These are phyloP conservation scores for Mangifera indica DNA, from an alignment of 345 rosid genomes.

Conservation along the genomic window DNA sequence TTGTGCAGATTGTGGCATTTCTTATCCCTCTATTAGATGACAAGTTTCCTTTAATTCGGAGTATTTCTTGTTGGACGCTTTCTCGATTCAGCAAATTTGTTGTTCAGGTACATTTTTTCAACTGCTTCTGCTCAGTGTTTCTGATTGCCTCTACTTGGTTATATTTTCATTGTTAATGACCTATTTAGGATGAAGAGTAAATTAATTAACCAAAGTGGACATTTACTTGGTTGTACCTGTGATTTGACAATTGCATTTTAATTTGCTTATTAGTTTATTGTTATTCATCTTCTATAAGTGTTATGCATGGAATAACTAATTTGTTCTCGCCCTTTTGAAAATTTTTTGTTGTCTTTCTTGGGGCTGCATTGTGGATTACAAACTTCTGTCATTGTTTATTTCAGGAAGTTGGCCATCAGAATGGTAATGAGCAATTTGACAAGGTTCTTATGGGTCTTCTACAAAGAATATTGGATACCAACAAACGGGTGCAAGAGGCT, in stretches of 20 bases:
- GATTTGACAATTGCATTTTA: too few species aligned
- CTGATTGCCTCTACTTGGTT: not conserved
- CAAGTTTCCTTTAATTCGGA: constrained; percentile 84
- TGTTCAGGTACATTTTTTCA: constrained; percentile 61
- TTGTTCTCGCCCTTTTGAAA: constrained; percentile 8
- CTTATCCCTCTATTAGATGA: constrained; percentile 93
- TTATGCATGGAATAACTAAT: not conserved
- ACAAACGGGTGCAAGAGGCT: constrained; percentile 98
- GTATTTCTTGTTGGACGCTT: constrained; percentile 97
- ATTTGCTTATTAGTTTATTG: too few species aligned
- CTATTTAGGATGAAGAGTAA: not conserved
- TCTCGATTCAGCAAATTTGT: constrained; percentile 96
- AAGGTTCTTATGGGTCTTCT: constrained; percentile 80
- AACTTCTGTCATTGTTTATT: constrained; percentile 5
- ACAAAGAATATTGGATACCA: constrained; percentile 74
- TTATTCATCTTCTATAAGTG: not conserved
- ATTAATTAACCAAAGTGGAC: not conserved
- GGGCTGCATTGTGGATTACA: constrained; percentile 18
- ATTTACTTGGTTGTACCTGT: too few species aligned
- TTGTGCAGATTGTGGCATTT: constrained; percentile 77
- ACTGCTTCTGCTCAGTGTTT: not conserved
- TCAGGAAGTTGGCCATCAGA: constrained; percentile 67
- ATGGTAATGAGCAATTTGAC: constrained; percentile 82
- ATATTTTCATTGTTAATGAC: not conserved
- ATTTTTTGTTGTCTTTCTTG: constrained; percentile 10